phyloP scores from a whole-genome alignment of 768 basidiomycete species.

The Naematelia aurantialba region DNA sequence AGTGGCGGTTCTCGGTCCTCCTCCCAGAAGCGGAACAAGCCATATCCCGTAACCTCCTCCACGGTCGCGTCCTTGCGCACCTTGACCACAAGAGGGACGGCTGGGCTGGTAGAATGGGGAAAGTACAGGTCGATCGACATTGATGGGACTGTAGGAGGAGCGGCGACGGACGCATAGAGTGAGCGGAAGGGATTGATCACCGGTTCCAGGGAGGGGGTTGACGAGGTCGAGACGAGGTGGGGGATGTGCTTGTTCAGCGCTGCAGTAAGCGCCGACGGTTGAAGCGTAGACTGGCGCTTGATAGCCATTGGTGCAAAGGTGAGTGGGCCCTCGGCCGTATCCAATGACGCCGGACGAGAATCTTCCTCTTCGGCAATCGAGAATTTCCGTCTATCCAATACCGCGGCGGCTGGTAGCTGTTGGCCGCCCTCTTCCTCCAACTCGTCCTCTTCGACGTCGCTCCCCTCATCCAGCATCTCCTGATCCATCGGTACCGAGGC shows the following conservation, averaged over 20 bases:
- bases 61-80: conserved; percentile 84
- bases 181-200: conserved; percentile 80
- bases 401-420: no score
- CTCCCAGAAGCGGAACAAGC: conserved; percentile 90
- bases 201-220: conserved; percentile 49
- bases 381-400: conserved; percentile 8
- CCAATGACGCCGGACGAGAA: conserved; percentile 5
- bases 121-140: conserved; percentile 75
- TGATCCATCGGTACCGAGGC: conserved; percentile 16
- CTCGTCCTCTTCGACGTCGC: conserved; percentile 43
- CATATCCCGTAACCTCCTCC: conserved; percentile 92
- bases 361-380: background rate
- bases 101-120: conserved; percentile 63
- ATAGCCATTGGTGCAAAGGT: conserved; percentile 27
- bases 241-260: conserved; percentile 64
- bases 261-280: conserved; percentile 64
- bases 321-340: conserved; percentile 5
- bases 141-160: conserved; percentile 63
- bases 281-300: conserved; percentile 2
- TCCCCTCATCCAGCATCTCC: conserved; percentile 39
- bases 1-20: conserved; percentile 58
- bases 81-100: conserved; percentile 65
- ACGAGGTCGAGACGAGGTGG: conserved; percentile 27
- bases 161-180: conserved; percentile 78
- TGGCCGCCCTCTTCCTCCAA: conserved; percentile 19